A percentile compares a stretch with the other conserved stretches of the same genome.
Evolutionary conservation across 148 eudicot genomes (phyloP).

Genomic region (Amaranthus palmeri): DNA sequence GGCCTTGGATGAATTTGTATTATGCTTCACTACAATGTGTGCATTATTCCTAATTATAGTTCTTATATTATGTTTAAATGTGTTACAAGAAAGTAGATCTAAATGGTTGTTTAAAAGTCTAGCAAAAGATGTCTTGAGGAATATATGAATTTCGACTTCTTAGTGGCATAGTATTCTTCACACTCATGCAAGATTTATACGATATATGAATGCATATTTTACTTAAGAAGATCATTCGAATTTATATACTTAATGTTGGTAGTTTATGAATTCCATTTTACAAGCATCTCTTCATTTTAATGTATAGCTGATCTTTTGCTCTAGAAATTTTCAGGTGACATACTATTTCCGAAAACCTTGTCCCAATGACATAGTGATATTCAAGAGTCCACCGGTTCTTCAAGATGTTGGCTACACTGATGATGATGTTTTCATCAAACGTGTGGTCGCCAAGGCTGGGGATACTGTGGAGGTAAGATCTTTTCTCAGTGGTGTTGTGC

Average conservation of each 20-base stretch:
- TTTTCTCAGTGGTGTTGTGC: not conserved
- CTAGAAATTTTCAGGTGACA: slow-evolving; percentile 59
- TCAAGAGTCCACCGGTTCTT: slow-evolving; percentile 89
- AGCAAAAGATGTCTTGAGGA: no score
- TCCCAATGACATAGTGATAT: slow-evolving; percentile 88
- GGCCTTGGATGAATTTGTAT: no score
- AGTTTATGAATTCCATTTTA: not conserved
- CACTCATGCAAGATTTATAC: no score
- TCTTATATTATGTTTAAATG: no score
- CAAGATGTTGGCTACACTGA: slow-evolving; percentile 86
- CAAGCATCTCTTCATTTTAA: not conserved
- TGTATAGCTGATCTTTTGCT: slow-evolving; percentile 19
- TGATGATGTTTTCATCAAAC: slow-evolving; percentile 89
- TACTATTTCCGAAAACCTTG: slow-evolving; percentile 93
- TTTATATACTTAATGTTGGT: not conserved
- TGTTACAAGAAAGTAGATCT: no score
- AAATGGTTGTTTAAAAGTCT: no score
- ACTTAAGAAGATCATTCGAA: no score
- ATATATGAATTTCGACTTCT: no score
- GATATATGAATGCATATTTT: no score
- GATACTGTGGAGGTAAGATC: slow-evolving; percentile 77
- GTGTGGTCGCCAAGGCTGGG: slow-evolving; percentile 87
- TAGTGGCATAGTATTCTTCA: no score
- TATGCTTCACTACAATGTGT: no score
- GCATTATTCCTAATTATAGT: no score